A percentile compares a stretch with the other conserved stretches of the same genome.
These are phyloP conservation scores for Triglochin maritima DNA, from an alignment of 106 monocot genomes.

Conservation along the genomic window DNA sequence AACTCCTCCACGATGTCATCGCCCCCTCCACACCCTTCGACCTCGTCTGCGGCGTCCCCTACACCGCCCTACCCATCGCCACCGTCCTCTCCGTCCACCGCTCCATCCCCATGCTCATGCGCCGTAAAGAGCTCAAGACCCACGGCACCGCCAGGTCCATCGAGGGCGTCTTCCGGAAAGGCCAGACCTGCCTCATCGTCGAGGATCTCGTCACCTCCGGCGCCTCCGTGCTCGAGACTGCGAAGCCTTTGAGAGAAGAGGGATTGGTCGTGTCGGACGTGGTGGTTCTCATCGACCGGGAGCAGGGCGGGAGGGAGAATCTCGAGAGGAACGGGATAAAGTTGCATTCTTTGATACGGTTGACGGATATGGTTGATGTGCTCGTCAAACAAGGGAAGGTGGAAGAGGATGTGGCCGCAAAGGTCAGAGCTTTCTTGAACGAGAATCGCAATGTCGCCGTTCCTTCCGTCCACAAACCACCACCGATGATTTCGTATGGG, in stretches of 20 bases:
- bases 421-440: conserved; percentile 60
- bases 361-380: conserved; percentile 56
- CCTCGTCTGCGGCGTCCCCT: conserved; percentile 90
- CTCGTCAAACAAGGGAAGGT: conserved; percentile 49
- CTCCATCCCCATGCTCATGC: conserved; percentile 84
- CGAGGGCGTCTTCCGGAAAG: conserved; percentile 52
- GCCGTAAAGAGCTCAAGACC: conserved; percentile 86
- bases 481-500: conserved; percentile 27
- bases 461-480: conserved; percentile 6
- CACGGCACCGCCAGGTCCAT: conserved; percentile 65
- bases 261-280: conserved; percentile 61
- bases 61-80: conserved; percentile 95
- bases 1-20: conserved; percentile 23
- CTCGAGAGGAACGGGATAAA: conserved; percentile 50
- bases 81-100: conserved; percentile 56
- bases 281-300: conserved; percentile 77
- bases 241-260: conserved; percentile 48
- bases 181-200: conserved; percentile 61
- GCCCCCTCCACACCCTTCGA: conserved; percentile 47
- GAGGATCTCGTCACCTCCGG: conserved; percentile 97
- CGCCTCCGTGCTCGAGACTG: conserved; percentile 88
- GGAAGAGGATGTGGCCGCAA: conserved; percentile 34
- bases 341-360: conserved; percentile 50
- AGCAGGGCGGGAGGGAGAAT: conserved; percentile 91
- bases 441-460: conserved; percentile 54